Conservation (phyloP, 2,329 filamentous ascomycete genomes). For the Cordyceps fumosorosea region DNA sequence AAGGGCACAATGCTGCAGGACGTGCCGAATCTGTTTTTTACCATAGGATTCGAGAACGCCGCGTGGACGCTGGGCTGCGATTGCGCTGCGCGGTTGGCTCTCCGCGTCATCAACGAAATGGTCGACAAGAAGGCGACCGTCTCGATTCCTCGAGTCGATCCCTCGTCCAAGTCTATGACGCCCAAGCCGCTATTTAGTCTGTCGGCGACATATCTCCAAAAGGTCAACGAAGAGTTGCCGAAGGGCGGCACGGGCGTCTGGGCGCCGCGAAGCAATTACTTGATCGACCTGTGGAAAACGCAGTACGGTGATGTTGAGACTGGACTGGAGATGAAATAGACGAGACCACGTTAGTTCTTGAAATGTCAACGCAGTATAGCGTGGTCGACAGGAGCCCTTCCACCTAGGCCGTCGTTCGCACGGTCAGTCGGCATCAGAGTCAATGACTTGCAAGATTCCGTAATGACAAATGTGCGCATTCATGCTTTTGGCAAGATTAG, state of each 20-base stretch:
- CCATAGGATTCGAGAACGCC: slow-evolving; percentile 54
- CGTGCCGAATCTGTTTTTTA: slow-evolving; percentile 52
- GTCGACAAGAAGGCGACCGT: slow-evolving; percentile 25
- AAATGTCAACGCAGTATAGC: no score
- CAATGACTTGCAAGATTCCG: no score
- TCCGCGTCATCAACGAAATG: slow-evolving; percentile 45
- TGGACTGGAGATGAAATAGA: not conserved
- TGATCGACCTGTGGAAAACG: slow-evolving; percentile 17
- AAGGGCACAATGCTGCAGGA: slow-evolving; percentile 55
- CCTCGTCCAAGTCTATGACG: slow-evolving; percentile 25
- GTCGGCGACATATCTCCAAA: slow-evolving; percentile 45
- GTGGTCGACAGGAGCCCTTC: no score
- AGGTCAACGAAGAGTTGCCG: slow-evolving; percentile 35
- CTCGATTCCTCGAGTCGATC: not conserved
- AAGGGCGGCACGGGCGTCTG: slow-evolving; percentile 35
- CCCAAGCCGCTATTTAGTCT: slow-evolving; percentile 35
- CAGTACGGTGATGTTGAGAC: slow-evolving; percentile 1
- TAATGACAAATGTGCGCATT: no score
- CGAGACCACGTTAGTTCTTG: not conserved
- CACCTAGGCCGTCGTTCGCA: no score
- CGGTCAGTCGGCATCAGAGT: no score
- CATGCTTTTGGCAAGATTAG: no score
- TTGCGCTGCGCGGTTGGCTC: slow-evolving; percentile 40
- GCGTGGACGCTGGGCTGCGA: slow-evolving; percentile 60
- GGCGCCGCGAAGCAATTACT: slow-evolving; percentile 26